These are phyloP conservation scores for Eucalyptus pauciflora DNA, from an alignment of 345 rosid genomes.

Conservation along the genomic window DNA sequence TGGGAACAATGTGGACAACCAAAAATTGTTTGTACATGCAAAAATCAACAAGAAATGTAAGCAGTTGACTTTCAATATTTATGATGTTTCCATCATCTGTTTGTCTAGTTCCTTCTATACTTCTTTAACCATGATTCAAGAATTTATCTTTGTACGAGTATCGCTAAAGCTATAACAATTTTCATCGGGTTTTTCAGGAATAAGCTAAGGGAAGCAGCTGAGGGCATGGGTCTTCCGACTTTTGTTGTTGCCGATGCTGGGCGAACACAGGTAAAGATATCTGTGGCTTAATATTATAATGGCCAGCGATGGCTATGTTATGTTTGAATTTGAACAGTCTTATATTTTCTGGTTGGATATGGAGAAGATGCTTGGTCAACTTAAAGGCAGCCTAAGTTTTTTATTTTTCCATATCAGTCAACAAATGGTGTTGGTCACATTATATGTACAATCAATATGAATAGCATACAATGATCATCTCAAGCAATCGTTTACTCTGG, in stretches of 20 bases:
- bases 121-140: not conserved
- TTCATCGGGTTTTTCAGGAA: slow-evolving; percentile 25
- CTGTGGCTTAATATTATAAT: not conserved
- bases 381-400: not conserved
- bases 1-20: slow-evolving; percentile 93
- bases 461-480: not conserved
- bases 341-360: not conserved
- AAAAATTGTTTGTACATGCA: slow-evolving; percentile 81
- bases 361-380: not conserved
- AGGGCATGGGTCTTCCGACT: slow-evolving; percentile 70
- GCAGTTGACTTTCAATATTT: slow-evolving; percentile 18
- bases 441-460: not conserved
- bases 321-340: not conserved
- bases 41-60: slow-evolving; percentile 88
- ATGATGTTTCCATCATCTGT: not conserved
- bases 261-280: slow-evolving; percentile 55
- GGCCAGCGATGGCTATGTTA: not conserved
- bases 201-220: slow-evolving; percentile 70
- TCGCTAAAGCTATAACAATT: no score
- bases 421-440: not conserved
- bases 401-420: not conserved
- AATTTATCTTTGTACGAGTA: not conserved
- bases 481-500: not conserved
- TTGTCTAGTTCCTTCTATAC: not conserved
- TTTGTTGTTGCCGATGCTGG: slow-evolving; percentile 97